Evolutionary conservation across 345 rosid genomes (phyloP), one percentile per base, ranked within the genome.

Genomic region (Pseudoturritis turrita): DNA sequence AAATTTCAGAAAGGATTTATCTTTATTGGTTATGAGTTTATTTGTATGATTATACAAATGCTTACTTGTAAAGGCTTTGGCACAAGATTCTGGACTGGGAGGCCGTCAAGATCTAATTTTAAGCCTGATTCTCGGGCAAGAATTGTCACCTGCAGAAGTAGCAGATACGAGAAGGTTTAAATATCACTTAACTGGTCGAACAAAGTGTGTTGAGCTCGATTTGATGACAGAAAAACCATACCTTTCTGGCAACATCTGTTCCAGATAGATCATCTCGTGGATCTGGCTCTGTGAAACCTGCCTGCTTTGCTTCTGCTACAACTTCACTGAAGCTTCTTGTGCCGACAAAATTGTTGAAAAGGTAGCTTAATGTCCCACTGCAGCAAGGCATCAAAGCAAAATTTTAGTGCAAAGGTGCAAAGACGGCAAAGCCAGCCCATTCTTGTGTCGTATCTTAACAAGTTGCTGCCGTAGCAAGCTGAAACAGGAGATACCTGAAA

Each of bases 261-360:
- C 99, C 99, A 77, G 99, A 89, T 28, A 95, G 88, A 83, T 95
- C 99, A 53, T 95, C 99, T 77, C 99, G 89, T 29, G 98, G 98
- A 87, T 95, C 99, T 35, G 99, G 99, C 79, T 95, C 99, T 33
- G 97, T 95, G 75, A 80, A 95, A 55, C 99, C 98, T 29, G 91
- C 93, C 61, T 80, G 82, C 78, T 87, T 91, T 62, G 98, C 99
- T 84, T 89, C 96, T 14, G 88, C 72, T 58, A 91, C 98, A 45
- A 89, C 97, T 36, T 88, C 90, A 59, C 99, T 95, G 77, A 95
- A 95, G 31, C 74, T 70, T 77, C 83, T 81, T 22, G 53, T 15
- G 55, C 97, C 94, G 10, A 52, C 62, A 70, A 86, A 89, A 80
- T 86, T 89, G 86, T 92, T 95, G 84, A 95, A 95, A 58, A 95